phyloP scores from a whole-genome alignment of 495 filamentous ascomycete genomes.

The Daldinia bambusicola region DNA sequence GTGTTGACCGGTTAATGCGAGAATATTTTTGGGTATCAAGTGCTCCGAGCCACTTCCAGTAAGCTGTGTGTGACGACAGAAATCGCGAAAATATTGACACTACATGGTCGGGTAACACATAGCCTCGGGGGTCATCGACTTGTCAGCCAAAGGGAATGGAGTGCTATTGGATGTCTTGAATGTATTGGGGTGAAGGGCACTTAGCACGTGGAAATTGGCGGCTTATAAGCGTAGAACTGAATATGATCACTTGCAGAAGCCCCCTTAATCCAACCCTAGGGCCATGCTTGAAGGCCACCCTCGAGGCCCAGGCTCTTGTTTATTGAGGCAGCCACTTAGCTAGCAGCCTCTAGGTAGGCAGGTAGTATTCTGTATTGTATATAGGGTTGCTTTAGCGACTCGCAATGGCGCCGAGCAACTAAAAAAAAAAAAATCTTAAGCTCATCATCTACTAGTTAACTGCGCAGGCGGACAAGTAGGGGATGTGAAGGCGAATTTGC shows the following conservation, averaged over 20 bases:
- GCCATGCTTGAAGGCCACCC: background rate
- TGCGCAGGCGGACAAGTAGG: constrained; percentile 25
- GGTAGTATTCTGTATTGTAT: background rate
- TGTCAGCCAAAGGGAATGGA: background rate
- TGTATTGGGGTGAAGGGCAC: background rate
- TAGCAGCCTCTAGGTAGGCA: constrained; percentile 9
- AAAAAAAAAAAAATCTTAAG: background rate
- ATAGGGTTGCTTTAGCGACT: constrained; percentile 13
- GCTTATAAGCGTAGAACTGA: constrained; percentile 33
- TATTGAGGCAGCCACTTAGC: constrained; percentile 11
- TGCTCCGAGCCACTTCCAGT: constrained; percentile 7
- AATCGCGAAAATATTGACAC: constrained; percentile 18
- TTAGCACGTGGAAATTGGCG: constrained; percentile 37
- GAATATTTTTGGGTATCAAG: constrained; percentile 16
- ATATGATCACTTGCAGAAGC: constrained; percentile 33
- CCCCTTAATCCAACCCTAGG: background rate
- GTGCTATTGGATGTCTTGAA: background rate
- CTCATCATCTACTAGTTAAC: background rate
- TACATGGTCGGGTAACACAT: constrained; percentile 11
- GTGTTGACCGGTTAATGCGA: constrained; percentile 27
- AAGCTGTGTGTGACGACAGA: constrained; percentile 22
- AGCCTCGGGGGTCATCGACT: constrained; percentile 1
- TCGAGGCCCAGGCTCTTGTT: constrained; percentile 12
- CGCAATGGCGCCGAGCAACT: constrained; percentile 22
- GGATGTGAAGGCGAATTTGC: constrained; percentile 8